These are phyloP conservation scores for Candida tibetensis DNA, from an alignment of 805 yeast species.

Conservation along the genomic window DNA sequence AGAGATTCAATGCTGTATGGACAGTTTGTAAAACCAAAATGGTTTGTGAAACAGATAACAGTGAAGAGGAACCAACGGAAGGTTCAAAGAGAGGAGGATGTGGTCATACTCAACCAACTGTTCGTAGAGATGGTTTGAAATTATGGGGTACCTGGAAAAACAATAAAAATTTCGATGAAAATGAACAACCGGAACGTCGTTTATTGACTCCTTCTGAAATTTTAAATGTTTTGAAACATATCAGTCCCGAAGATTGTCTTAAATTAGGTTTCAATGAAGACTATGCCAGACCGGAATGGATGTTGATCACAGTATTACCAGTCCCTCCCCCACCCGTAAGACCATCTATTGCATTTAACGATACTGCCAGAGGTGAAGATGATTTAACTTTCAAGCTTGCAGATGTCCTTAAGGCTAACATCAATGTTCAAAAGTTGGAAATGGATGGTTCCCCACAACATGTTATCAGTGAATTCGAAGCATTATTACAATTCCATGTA, in stretches of 20 bases:
- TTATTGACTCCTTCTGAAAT: conserved; percentile 86
- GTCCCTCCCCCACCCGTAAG: conserved; percentile 99
- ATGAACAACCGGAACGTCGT: conserved; percentile 88
- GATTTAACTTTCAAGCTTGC: conserved; percentile 97
- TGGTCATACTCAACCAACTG: conserved; percentile 94
- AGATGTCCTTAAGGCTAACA: conserved; percentile 93
- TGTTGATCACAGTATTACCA: conserved; percentile 93
- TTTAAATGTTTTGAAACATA: conserved; percentile 87
- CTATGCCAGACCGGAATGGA: conserved; percentile 98
- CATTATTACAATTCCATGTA: conserved; percentile 92
- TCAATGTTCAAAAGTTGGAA: conserved; percentile 94
- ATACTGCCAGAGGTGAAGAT: conserved; percentile 98
- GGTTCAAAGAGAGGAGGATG: conserved; percentile 87
- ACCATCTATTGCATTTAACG: conserved; percentile 97
- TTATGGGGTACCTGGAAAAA: conserved; percentile 99
- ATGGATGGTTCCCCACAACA: conserved; percentile 99
- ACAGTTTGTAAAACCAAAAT: conserved; percentile 83
- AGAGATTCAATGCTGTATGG: conserved; percentile 97
- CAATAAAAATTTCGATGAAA: conserved; percentile 76
- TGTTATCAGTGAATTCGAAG: conserved; percentile 94
- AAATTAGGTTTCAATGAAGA: conserved; percentile 90
- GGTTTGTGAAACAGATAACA: conserved; percentile 89
- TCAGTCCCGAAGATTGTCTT: conserved; percentile 75
- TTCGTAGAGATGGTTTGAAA: conserved; percentile 93
- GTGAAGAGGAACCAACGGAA: conserved; percentile 57